phyloP scores from a whole-genome alignment of 2,329 filamentous ascomycete species.

The Aspergillus fijiensis region DNA sequence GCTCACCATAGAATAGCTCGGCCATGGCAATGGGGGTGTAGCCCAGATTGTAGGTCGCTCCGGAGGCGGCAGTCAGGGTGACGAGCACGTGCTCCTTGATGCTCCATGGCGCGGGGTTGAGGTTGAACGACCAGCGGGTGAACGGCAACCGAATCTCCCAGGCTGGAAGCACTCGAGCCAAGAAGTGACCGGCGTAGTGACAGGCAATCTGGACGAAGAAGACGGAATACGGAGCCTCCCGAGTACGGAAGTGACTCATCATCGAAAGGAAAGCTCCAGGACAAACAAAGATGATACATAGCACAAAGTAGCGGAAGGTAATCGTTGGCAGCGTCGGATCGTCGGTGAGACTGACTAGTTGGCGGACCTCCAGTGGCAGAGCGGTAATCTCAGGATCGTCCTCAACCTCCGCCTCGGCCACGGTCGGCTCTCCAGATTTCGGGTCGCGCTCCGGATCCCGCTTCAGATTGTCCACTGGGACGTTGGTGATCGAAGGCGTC shows the following conservation, averaged over 20 bases:
- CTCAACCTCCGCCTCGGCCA: slow-evolving; percentile 30
- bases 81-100: slow-evolving; percentile 60
- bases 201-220: slow-evolving; percentile 63
- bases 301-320: slow-evolving; percentile 60
- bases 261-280: slow-evolving; percentile 60
- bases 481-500: background rate
- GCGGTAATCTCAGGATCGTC: slow-evolving; percentile 55
- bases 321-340: slow-evolving; percentile 57
- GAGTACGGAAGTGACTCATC: slow-evolving; percentile 59
- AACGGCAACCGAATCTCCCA: slow-evolving; percentile 51
- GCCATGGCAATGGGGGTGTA: slow-evolving; percentile 56
- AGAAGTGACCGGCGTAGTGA: slow-evolving; percentile 55
- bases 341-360: slow-evolving; percentile 58
- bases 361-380: slow-evolving; percentile 56
- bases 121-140: slow-evolving; percentile 50
- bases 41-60: slow-evolving; percentile 53
- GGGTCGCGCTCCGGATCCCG: slow-evolving; percentile 10
- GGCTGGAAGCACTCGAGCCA: slow-evolving; percentile 52
- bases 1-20: slow-evolving; percentile 57
- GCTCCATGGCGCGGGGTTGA: slow-evolving; percentile 59
- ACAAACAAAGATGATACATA: slow-evolving; percentile 56
- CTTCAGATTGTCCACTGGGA: slow-evolving; percentile 19
- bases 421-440: background rate
- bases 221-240: slow-evolving; percentile 58
- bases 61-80: slow-evolving; percentile 55